Conservation (phyloP, 192 early-diverging fungal species). For the Coemansia aciculifera region DNA sequence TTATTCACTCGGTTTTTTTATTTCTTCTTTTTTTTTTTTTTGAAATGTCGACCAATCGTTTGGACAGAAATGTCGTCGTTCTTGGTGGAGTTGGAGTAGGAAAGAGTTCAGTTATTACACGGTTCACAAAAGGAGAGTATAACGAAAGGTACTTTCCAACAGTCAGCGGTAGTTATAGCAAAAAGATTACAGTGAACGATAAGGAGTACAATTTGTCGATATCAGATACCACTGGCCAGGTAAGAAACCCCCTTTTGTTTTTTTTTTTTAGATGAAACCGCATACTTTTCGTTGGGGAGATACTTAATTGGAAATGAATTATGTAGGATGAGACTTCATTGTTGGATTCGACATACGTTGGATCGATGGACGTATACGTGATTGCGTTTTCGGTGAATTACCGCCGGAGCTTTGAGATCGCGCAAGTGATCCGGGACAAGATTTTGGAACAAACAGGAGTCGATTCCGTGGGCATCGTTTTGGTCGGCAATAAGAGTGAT, state of each 20-base stretch:
- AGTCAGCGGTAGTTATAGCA: constrained; percentile 89
- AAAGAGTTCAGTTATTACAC: constrained; percentile 88
- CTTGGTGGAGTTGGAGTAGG: constrained; percentile 51
- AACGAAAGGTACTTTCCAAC: constrained; percentile 94
- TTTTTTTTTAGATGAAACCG: too few species aligned
- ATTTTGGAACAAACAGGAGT: constrained; percentile 89
- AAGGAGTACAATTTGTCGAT: constrained; percentile 89
- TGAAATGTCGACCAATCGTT: constrained; percentile 17
- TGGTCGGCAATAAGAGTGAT: constrained; percentile 95
- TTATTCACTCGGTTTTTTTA: neutral
- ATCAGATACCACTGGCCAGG: constrained; percentile 96
- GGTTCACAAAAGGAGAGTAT: constrained; percentile 92
- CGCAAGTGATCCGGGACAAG: constrained; percentile 87
- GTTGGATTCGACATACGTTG: constrained; percentile 84
- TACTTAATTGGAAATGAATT: neutral
- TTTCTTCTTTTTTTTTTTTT: neutral
- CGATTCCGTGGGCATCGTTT: constrained; percentile 84
- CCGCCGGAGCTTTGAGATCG: constrained; percentile 85
- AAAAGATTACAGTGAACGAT: constrained; percentile 76
- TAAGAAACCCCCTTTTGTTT: constrained; percentile 49
- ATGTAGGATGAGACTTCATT: constrained; percentile 58
- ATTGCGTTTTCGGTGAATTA: constrained; percentile 91
- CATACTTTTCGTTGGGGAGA: too few species aligned
- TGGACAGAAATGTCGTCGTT: constrained; percentile 47
- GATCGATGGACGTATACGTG: constrained; percentile 93